Percentiles rank a stretch among this genome's conserved stretches.
Conservation (phyloP, 2,329 filamentous ascomycete species). For the Fusarium gaditjirri region DNA sequence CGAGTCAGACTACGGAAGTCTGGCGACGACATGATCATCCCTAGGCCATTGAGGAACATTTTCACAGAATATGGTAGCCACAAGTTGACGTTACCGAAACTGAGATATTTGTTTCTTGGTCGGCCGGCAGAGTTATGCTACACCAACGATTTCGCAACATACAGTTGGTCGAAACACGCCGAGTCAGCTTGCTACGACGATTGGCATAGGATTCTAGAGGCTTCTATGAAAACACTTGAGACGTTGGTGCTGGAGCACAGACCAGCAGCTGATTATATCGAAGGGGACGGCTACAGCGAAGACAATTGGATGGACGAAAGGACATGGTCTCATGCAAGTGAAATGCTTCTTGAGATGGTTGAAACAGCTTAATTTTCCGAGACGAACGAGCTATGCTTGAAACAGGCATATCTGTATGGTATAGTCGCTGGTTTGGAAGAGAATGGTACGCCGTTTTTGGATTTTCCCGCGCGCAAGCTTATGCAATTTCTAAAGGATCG, state of each 20-base stretch:
- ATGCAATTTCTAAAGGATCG: background rate
- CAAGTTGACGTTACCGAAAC: background rate
- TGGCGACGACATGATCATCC: background rate
- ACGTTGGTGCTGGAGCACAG: background rate
- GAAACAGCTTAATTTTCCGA: background rate
- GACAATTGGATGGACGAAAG: background rate
- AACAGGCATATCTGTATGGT: constrained; percentile 15
- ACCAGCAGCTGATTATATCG: background rate
- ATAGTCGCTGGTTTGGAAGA: background rate
- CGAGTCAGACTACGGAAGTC: constrained; percentile 2
- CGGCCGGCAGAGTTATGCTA: background rate
- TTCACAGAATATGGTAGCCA: background rate
- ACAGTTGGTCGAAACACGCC: constrained; percentile 6
- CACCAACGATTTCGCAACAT: rapidly evolving
- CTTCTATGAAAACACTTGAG: background rate
- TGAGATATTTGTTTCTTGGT: background rate
- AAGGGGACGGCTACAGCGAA: background rate
- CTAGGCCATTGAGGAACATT: background rate
- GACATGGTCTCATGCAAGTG: background rate
- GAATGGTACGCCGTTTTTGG: background rate
- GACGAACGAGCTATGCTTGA: background rate
- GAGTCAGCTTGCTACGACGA: constrained; percentile 2
- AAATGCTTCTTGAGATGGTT: background rate
- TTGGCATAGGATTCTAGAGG: background rate
- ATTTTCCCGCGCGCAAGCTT: background rate